Conservation (phyloP, 148 eudicot genomes). For the Nepenthes gracilis region DNA sequence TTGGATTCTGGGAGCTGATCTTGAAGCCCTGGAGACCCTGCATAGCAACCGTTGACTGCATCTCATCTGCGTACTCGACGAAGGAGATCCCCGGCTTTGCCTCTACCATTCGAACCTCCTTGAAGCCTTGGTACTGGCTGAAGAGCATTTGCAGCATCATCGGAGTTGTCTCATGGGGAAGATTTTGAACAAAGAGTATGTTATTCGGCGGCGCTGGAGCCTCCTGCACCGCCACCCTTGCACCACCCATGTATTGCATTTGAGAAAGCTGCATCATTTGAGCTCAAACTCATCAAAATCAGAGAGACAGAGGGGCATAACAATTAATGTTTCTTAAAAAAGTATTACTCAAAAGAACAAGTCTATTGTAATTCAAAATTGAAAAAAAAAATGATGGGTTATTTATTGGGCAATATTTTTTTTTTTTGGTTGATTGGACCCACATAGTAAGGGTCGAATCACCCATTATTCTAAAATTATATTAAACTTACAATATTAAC, state of each 20-base stretch:
- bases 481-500: no score
- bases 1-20: constrained; percentile 53
- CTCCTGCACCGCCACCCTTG: constrained; percentile 51
- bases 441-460: no score
- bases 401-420: no score
- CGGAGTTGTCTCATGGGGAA: constrained; percentile 71
- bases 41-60: constrained; percentile 74
- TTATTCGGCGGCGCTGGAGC: constrained; percentile 85
- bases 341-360: no score
- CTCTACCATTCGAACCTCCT: constrained; percentile 95
- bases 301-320: neutral
- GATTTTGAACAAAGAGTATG: constrained; percentile 81
- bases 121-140: constrained; percentile 71
- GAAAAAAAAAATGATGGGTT: no score
- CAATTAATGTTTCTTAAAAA: no score
- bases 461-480: no score
- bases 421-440: no score
- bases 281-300: neutral
- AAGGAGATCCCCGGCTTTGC: constrained; percentile 95
- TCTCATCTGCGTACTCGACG: constrained; percentile 79
- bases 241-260: constrained; percentile 63
- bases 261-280: constrained; percentile 58
- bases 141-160: constrained; percentile 86
- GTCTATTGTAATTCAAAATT: no score
- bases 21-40: constrained; percentile 74